Evolutionary conservation across 768 basidiomycete genomes (phyloP), one percentile per base, ranked within the genome.

Genomic region (Termitomyces sp.): DNA sequence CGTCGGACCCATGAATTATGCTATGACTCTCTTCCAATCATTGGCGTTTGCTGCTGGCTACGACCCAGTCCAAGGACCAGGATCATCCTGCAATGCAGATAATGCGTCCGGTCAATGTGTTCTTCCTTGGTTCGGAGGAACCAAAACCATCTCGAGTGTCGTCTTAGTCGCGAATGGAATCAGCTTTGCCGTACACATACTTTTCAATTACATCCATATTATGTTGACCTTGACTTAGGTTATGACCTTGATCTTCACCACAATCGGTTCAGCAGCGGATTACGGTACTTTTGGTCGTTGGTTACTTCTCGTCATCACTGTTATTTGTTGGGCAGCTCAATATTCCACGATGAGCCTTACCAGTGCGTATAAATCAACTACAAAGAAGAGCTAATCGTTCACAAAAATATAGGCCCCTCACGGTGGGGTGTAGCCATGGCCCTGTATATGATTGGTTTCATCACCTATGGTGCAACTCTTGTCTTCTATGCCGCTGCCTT

Each of bases 201-300:
- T 22, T 24, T 15, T 45, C n/a, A 21, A 21, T 53, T 12, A 17
- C 45, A 1, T 6, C 42, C 7, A 21, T 22, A 28, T 43, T 21
- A 34, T 52, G n/a, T 17, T 38, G 21, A 41, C 7, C 21, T 49
- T 21, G n/a, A 17, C 22, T 2, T 48, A 85, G 84, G 72, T 89
- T n/a, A 90, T 92, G 88, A 90, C 90, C 0, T 58, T 78, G 28
- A 81, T 92, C 45, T 90, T 93, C 70, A 93, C 90, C 2, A 90
- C 88, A 0, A 82, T 93, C 40, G 83, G 85, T 28, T 83, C 83
- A 21, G 83, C 84, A 4, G 87, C 85, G 0, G 87, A 90, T 64
- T 90, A 88, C 59, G 85, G 86, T 4, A 77, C 71, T 5, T 90
- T 91, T 62, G 88, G 88, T n/a, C 81, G 86, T 17, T 92, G 89